Base-by-base conservation (phyloP, 1,284 basidiomycete genomes). In the Stygiomarasmius scandens region DNA sequence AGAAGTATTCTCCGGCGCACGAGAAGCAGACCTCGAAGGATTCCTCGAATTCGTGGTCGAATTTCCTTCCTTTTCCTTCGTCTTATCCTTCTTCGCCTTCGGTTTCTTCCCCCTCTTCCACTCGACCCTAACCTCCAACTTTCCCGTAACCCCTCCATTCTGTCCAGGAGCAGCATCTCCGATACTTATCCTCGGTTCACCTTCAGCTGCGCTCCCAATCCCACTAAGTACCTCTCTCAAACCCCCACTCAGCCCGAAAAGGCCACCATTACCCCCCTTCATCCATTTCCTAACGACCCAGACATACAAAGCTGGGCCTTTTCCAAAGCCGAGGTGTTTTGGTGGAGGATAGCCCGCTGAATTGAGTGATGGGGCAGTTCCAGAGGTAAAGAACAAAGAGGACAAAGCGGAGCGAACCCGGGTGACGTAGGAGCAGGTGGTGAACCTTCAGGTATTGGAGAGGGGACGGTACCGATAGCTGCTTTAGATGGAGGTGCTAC, bases 241-340 rank as follows among this genome's bases (percentile, higher is more conserved):
- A 5, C 29, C 32, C 61, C 68, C 44, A 72, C 61, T 51, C 73
- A 75, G 25, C 76, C 77, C 52, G 77, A 48, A 11, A 61, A 54
- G 54, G 58, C 16, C 2, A 25, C 10, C 3, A 49, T 23, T 3
- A 14, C 32, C 3, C 12, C 20, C 84, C 69, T 92, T 94, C 49
- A 90, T 75, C 93, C 94, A 96, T 59, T 78, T 80, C 55, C 86
- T 78, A 19, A 95, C 85, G 3, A 90, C 80, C 92, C 93, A 96
- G 2, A 91, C 84, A 66, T 96, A 95, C 65, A 85, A 82, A 48
- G 72, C 75, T 71, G 64, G 87, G 75, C 61, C 61, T 16, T 14
- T 52, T 24, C 58, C 58, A 34, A 53, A 60, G 1, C 58, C 58
- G 16, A 56, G 23, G 25, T 44, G 52, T 36, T 56, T 60, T n/a